Evolutionary conservation across 2,329 filamentous ascomycete species (phyloP).

Genomic region (Fusarium algeriense): DNA sequence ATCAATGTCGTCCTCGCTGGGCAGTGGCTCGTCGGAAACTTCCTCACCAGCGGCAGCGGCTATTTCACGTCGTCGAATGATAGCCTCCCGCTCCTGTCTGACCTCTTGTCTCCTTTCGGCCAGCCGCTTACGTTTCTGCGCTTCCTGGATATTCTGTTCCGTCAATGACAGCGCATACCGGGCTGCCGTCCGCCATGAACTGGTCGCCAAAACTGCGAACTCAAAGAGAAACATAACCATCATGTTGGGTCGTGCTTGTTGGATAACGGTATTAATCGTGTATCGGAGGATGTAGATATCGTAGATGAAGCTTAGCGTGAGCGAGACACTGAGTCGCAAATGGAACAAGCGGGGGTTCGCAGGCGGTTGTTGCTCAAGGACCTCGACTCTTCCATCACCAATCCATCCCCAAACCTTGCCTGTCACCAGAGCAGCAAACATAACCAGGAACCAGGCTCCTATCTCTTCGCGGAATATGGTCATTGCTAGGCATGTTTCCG

Average conservation of each 20-base stretch:
- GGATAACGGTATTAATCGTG: conserved; percentile 83
- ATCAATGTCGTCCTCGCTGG: conserved; percentile 81
- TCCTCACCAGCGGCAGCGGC: conserved; percentile 68
- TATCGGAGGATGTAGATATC: conserved; percentile 85
- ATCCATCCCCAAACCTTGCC: conserved; percentile 99
- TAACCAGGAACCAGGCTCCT: conserved; percentile 92
- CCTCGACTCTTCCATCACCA: conserved; percentile 91
- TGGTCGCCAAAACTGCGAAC: conserved; percentile 87
- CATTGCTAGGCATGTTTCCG: conserved; percentile 97
- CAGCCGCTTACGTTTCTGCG: conserved; percentile 78
- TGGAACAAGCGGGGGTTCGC: conserved; percentile 91
- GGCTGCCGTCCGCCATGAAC: conserved; percentile 81
- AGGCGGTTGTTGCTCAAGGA: conserved; percentile 94
- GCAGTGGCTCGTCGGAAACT: conserved; percentile 66
- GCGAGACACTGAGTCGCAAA: conserved; percentile 80
- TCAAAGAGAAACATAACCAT: conserved; percentile 99
- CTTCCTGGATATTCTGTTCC: conserved; percentile 80
- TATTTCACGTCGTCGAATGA: conserved; percentile 62
- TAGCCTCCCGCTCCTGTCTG: conserved; percentile 67
- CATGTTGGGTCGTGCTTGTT: conserved; percentile 93
- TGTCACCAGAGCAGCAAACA: conserved; percentile 93
- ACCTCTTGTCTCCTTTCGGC: conserved; percentile 77
- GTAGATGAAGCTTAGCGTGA: conserved; percentile 83
- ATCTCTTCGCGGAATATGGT: conserved; percentile 97
- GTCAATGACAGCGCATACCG: conserved; percentile 84